These are phyloP conservation scores for Medicago ruthenica DNA, from an alignment of 306 rosid genomes.

Conservation along the genomic window DNA sequence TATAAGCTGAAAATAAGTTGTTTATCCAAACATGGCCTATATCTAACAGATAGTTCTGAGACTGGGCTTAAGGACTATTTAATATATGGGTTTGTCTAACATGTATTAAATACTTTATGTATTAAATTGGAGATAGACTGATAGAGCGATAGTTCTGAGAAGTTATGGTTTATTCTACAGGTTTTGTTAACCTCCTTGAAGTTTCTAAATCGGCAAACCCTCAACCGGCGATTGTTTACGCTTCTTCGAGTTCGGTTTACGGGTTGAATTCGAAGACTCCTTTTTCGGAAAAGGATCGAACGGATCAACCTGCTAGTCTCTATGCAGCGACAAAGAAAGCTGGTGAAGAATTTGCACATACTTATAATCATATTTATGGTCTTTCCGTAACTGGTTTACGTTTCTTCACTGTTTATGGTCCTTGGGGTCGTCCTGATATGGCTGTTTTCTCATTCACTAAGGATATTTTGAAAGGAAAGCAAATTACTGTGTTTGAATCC, in stretches of 20 bases:
- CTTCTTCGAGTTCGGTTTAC: slow-evolving; percentile 76
- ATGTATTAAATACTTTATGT: too few relatives aligned
- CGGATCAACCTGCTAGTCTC: slow-evolving; percentile 76
- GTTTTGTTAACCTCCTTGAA: slow-evolving; percentile 68
- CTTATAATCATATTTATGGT: slow-evolving; percentile 74
- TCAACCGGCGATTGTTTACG: slow-evolving; percentile 76
- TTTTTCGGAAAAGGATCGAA: slow-evolving; percentile 70
- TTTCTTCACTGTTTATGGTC: slow-evolving; percentile 80
- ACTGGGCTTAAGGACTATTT: too few relatives aligned
- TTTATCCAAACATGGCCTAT: too few relatives aligned
- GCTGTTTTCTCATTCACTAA: slow-evolving; percentile 72
- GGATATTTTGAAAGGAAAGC: slow-evolving; percentile 67
- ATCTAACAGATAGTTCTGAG: too few relatives aligned
- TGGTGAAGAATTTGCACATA: slow-evolving; percentile 76
- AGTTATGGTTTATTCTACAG: too few relatives aligned
- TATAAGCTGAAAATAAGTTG: too few relatives aligned
- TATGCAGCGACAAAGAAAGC: slow-evolving; percentile 82
- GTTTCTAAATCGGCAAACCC: slow-evolving; percentile 66
- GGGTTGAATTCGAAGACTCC: slow-evolving; percentile 78
- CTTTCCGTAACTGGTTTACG: slow-evolving; percentile 71
- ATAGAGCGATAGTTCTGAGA: too few relatives aligned
- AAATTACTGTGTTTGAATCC: slow-evolving; percentile 61
- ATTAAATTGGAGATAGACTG: too few relatives aligned
- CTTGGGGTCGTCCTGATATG: slow-evolving; percentile 83
- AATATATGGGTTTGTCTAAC: too few relatives aligned